Evolutionary conservation across 768 basidiomycete species (phyloP).

Genomic region (Macrocybe gigantea): DNA sequence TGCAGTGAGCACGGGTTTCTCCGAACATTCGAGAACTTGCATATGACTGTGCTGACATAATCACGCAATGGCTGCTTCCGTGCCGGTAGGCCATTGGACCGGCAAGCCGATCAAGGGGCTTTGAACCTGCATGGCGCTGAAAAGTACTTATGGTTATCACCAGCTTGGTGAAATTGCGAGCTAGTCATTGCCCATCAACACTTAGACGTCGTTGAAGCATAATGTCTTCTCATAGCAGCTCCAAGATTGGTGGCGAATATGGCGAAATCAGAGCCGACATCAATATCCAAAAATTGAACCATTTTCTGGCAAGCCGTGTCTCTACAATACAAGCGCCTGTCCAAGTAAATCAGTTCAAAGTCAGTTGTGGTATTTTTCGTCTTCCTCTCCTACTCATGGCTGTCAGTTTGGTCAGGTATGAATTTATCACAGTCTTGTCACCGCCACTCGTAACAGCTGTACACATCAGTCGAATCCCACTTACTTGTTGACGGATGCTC

Average conservation of each 20-base stretch:
- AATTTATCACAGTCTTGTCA: not conserved
- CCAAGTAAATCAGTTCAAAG: constrained; percentile 89
- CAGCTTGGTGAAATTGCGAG: too few species aligned
- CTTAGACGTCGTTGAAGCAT: not conserved
- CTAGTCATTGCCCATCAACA: not conserved
- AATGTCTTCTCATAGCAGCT: constrained; percentile 20
- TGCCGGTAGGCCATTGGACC: not conserved
- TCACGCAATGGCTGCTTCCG: not conserved
- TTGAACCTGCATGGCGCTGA: too few species aligned
- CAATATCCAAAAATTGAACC: constrained; percentile 56
- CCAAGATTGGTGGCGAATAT: constrained; percentile 68
- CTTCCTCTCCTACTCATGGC: not conserved
- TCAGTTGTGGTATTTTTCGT: constrained; percentile 24
- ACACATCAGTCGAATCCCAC: constrained; percentile 83
- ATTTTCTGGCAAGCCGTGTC: constrained; percentile 56
- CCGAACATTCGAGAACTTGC: constrained; percentile 32
- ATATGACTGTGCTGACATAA: not conserved
- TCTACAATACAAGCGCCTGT: constrained; percentile 57
- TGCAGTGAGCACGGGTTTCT: constrained; percentile 29
- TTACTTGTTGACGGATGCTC: constrained; percentile 82
- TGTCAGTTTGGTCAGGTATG: constrained; percentile 81
- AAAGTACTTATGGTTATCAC: too few species aligned
- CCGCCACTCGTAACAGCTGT: not conserved
- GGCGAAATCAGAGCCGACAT: constrained; percentile 70
- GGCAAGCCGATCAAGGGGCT: too few species aligned